Evolutionary conservation across 106 monocot genomes (phyloP), one percentile per base, ranked within the genome.

Genomic region (Apostasia ramifera): DNA sequence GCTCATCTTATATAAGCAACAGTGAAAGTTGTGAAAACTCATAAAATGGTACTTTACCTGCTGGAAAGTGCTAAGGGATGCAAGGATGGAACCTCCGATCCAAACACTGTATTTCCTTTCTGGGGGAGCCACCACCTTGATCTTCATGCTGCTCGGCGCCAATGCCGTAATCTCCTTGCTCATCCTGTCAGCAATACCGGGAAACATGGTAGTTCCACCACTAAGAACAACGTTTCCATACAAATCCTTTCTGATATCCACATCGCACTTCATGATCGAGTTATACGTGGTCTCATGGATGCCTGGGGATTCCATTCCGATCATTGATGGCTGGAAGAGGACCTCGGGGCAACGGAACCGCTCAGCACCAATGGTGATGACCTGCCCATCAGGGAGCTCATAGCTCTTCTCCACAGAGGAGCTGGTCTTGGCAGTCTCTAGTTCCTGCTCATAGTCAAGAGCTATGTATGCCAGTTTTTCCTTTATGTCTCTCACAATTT

Each of bases 201-300:
- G 75, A 66, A 81, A 81, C 80, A 81, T 81, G 44, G 80, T 81
- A 12, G 80, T 66, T 7, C 80, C 80, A 15, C 80, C 80, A 59
- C 80, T 81, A 9, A 81, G 76, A 45, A 81, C 80, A 15, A 81
- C 66, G 63, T 81, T 81, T n/a, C 80, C 71, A 4, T 81, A 81
- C 52, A 81, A 66, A 71, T 81, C 80, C 55, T 81, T 26, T 26
- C 26, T 26, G 26, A 26, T 26, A 26, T 26, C 26, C 26, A 26
- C 26, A 26, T 26, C 26, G 2, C 80, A 81, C 63, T 80, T 80
- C 80, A 80, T 80, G 74, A 80, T 80, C 44, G 80, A 80, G 57
- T 80, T 80, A 59, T 80, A 80, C 2, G 80, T 75, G 4, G 80
- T 70, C 57, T 80, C 75, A 39, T 80, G 75, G 9, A 80, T 75